Conservation (phyloP, 2,329 filamentous ascomycete species). For the Chaetomium globosum region DNA sequence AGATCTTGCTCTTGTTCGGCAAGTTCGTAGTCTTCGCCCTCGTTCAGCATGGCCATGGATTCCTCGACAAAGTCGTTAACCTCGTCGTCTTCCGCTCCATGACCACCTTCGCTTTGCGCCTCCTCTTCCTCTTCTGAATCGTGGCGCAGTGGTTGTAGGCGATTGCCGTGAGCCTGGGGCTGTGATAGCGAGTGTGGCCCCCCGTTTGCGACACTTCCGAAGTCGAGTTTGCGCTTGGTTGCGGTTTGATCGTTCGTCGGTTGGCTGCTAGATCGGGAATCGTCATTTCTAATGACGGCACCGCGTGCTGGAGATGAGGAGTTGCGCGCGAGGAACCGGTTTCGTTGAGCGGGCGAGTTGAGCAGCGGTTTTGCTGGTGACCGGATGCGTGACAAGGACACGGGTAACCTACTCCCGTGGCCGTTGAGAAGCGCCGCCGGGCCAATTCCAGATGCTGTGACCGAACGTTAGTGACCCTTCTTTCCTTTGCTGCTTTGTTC, state of each 20-base stretch:
- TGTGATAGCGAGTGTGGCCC: conserved; percentile 34
- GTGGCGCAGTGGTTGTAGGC: conserved; percentile 21
- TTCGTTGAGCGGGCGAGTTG: conserved; percentile 63
- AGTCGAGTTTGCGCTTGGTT: conserved; percentile 60
- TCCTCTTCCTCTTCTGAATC: conserved; percentile 27
- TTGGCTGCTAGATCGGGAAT: conserved; percentile 28
- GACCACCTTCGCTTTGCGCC: conserved; percentile 29
- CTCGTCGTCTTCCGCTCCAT: conserved; percentile 40
- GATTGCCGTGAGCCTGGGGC: conserved; percentile 35
- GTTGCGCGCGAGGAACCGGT: conserved; percentile 58
- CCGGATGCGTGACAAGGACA: conserved; percentile 48
- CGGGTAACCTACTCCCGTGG: conserved; percentile 53
- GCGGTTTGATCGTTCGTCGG: conserved; percentile 40
- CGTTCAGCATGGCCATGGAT: conserved; percentile 48
- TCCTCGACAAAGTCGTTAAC: conserved; percentile 44
- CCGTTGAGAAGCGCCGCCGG: conserved; percentile 54
- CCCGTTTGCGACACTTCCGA: conserved; percentile 42
- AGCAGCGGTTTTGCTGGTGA: conserved; percentile 68
- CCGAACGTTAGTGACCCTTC: conserved; percentile 31
- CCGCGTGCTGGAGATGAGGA: conserved; percentile 52
- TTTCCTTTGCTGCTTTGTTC: neutral
- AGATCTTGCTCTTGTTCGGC: conserved; percentile 31
- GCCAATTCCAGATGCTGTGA: conserved; percentile 49
- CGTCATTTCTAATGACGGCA: conserved; percentile 38
- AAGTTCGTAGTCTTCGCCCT: conserved; percentile 36